Evolutionary conservation across 306 rosid genomes (phyloP), one percentile per base, ranked within the genome.

Genomic region (Geum urbanum): DNA sequence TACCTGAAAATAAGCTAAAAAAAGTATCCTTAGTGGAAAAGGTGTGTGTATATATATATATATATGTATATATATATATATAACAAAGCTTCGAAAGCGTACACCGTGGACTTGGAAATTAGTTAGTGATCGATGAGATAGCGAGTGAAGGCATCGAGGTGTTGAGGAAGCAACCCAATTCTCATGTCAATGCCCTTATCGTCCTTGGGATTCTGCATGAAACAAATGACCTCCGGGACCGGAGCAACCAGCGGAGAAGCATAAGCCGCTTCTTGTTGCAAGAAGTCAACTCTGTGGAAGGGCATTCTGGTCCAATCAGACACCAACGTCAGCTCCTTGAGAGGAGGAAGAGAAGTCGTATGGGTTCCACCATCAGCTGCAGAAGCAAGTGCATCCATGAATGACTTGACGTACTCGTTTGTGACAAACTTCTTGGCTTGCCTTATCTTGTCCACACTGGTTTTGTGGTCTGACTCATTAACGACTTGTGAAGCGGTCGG

Each of bases 241-340:
- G 91, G 95, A 43, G 96, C 44, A 12, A 76, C 74, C 45, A 90
- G 47, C n/a, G 91, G 95, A 57, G 84, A 81, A 18, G 83, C 89
- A 78, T 79, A 83, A 32, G 84, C 69, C 15, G 92, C 85, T 71
- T 75, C 75, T 47, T 69, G 84, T 66, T 60, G 63, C 10, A 91
- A 78, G 86, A 86, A 86, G 6, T 77, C 66, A 11, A 88, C 57
- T 59, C 78, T 81, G 73, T 91, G 87, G 69, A 91, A 91, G 37
- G 95, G 89, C 84, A 88, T 91, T 61, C 90, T 75, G 2, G 97
- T 88, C 97, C 95, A 90, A 72, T 90, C 97, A 32, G 95, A 86
- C 50, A 90, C 78, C 43, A 90, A 13, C 13, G 97, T 90, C 7
- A 88, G 88, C 75, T 86, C 95, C 73, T 72, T 85, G 4, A 88